A percentile compares a stretch with the other conserved stretches of the same genome.
These are phyloP conservation scores for Xylariaceae sp. DNA, from an alignment of 2,329 filamentous ascomycete species.

Conservation along the genomic window DNA sequence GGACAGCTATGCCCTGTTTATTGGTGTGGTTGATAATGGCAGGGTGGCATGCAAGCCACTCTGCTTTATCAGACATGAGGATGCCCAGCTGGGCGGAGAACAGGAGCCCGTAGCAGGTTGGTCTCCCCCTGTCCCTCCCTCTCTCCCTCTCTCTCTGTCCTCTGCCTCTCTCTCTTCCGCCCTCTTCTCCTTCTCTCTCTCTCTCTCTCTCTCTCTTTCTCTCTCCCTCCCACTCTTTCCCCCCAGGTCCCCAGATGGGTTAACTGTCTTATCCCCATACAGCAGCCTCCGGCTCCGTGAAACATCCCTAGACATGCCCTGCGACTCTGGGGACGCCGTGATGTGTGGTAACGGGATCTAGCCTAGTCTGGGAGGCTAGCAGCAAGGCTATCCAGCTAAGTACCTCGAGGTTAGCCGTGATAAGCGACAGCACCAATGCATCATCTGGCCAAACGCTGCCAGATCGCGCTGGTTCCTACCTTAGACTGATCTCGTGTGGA, in stretches of 20 bases:
- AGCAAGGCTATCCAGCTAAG: background rate
- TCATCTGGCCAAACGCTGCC: slow-evolving; percentile 9
- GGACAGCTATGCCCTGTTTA: background rate
- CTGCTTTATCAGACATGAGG: background rate
- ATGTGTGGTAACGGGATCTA: background rate
- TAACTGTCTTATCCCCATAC: too few species aligned
- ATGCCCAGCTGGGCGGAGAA: background rate
- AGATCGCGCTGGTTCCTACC: slow-evolving; percentile 19
- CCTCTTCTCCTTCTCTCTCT: too few species aligned
- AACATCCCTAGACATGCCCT: too few species aligned
- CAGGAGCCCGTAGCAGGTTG: background rate
- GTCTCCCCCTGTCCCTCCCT: background rate
- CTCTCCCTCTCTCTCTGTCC: too few species aligned
- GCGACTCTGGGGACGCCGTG: background rate
- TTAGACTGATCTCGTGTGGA: slow-evolving; percentile 16
- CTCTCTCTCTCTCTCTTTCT: too few species aligned
- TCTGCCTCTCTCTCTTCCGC: too few species aligned
- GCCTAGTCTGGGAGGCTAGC: slow-evolving; percentile 14
- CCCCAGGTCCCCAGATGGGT: too few species aligned
- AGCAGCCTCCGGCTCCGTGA: too few species aligned
- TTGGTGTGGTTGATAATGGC: background rate
- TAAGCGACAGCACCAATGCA: slow-evolving; percentile 6
- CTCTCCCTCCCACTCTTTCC: too few species aligned
- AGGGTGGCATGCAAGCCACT: slow-evolving; percentile 20
- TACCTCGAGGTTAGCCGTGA: too few species aligned